Percentiles rank a stretch among this genome's conserved stretches.
These are phyloP conservation scores for Trichoderma oligosporum DNA, from an alignment of 2,329 filamentous ascomycete species.

Conservation along the genomic window DNA sequence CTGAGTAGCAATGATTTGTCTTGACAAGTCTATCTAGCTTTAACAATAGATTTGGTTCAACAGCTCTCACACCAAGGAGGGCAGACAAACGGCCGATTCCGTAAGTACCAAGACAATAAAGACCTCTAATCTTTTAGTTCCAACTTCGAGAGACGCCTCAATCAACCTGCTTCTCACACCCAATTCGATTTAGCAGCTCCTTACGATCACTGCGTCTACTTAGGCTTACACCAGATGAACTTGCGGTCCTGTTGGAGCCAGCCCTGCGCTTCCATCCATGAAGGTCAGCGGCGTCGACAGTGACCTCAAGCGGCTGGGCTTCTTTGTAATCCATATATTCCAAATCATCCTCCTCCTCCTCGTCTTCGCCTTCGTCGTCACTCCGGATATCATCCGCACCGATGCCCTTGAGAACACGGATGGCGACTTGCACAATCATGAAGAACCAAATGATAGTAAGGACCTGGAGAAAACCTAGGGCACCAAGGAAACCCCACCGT, in stretches of 20 bases:
- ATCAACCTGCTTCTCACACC: slow-evolving; percentile 72
- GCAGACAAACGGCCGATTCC: no score
- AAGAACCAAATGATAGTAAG: no score
- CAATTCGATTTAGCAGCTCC: slow-evolving; percentile 76
- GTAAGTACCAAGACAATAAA: no score
- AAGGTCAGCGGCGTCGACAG: slow-evolving; percentile 66
- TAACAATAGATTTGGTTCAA: no score
- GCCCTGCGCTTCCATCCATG: slow-evolving; percentile 58
- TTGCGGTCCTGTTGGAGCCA: slow-evolving; percentile 51
- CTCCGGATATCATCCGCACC: slow-evolving; percentile 82
- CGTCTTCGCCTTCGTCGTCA: slow-evolving; percentile 75
- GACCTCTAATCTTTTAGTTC: no score
- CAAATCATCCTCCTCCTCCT: slow-evolving; percentile 53
- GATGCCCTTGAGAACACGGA: slow-evolving; percentile 71
- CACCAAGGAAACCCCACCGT: slow-evolving; percentile 69
- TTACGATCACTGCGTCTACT: slow-evolving; percentile 72
- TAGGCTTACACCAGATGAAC: slow-evolving; percentile 60
- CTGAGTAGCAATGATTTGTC: no score
- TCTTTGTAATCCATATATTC: slow-evolving; percentile 53
- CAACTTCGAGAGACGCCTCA: no score
- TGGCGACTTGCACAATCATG: slow-evolving; percentile 82
- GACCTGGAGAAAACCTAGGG: no score
- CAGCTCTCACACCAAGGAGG: no score
- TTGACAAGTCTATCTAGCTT: no score
- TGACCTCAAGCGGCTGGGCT: slow-evolving; percentile 62